A percentile compares a stretch with the other conserved stretches of the same genome.
These are phyloP conservation scores for Hymenoscyphus occultus DNA, from an alignment of 2,329 filamentous ascomycete genomes.

Conservation along the genomic window DNA sequence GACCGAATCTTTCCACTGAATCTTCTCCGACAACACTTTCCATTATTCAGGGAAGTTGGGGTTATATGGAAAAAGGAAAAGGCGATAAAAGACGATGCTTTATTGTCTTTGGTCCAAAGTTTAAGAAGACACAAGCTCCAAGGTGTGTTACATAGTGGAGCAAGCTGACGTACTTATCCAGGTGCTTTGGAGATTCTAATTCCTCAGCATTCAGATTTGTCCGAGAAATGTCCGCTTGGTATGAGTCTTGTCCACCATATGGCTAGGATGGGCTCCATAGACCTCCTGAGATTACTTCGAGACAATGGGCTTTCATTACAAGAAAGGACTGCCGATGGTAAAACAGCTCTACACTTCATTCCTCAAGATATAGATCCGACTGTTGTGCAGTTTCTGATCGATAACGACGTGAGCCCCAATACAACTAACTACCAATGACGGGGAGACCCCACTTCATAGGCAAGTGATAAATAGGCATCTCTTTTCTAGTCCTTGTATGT, in stretches of 20 bases:
- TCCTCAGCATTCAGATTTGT: not conserved
- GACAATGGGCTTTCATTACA: not conserved
- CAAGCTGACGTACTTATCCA: not conserved
- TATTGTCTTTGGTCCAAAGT: too few relatives aligned
- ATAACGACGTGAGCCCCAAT: not conserved
- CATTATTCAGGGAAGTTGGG: too few relatives aligned
- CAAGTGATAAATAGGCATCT: not conserved
- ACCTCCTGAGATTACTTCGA: not conserved
- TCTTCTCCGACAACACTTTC: too few relatives aligned
- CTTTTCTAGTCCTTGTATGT: too few relatives aligned
- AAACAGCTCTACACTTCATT: conserved; percentile 4
- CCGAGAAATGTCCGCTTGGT: not conserved
- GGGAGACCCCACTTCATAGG: conserved; percentile 2
- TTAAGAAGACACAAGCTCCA: too few relatives aligned
- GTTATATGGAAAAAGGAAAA: accelerated
- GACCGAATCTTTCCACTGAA: too few relatives aligned
- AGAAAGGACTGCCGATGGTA: not conserved
- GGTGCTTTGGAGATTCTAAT: not conserved
- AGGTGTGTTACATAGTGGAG: too few relatives aligned
- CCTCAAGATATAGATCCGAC: not conserved
- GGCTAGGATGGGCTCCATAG: not conserved
- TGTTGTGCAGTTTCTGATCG: not conserved
- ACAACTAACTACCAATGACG: not conserved
- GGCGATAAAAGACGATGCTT: too few relatives aligned
- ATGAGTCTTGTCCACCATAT: conserved; percentile 3